These are phyloP conservation scores for Metarhizium robertsii DNA, from an alignment of 2,329 filamentous ascomycete genomes.

Conservation along the genomic window DNA sequence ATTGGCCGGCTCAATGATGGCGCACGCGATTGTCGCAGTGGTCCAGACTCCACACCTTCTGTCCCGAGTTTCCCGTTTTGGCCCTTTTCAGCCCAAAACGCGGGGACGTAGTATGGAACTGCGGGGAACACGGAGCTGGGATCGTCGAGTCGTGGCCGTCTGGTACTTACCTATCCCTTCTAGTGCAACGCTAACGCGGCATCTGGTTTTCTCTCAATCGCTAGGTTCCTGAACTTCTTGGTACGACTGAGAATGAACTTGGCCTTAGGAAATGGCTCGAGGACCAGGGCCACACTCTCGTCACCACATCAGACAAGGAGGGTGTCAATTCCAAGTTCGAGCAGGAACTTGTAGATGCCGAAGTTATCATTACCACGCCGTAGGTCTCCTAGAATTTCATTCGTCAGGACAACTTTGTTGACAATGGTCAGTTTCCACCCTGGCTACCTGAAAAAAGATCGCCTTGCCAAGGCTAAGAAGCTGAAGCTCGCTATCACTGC, in stretches of 20 bases:
- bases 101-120: neutral
- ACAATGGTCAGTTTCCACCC: slow-evolving; percentile 71
- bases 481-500: slow-evolving; percentile 96
- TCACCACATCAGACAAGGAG: slow-evolving; percentile 98
- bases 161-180: neutral
- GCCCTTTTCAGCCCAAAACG: neutral
- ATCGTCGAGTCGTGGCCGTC: neutral
- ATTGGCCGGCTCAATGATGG: neutral
- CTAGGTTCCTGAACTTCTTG: slow-evolving; percentile 70
- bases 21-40: neutral
- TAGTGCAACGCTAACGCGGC: neutral
- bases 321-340: slow-evolving; percentile 88
- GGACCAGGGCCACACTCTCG: slow-evolving; percentile 88
- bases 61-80: neutral
- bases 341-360: slow-evolving; percentile 89
- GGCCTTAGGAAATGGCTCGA: slow-evolving; percentile 96
- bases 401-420: neutral
- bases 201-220: neutral
- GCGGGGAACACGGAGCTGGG: slow-evolving; percentile 3
- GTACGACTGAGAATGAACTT: slow-evolving; percentile 97
- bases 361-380: slow-evolving; percentile 99
- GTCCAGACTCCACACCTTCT: neutral
- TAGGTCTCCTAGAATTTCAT: slow-evolving; percentile 28
- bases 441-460: slow-evolving; percentile 89
- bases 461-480: slow-evolving; percentile 96